Evolutionary conservation across 139 green algal species (phyloP), one percentile per base, ranked within the genome.

Genomic region (Pycnococcus provasolii): DNA sequence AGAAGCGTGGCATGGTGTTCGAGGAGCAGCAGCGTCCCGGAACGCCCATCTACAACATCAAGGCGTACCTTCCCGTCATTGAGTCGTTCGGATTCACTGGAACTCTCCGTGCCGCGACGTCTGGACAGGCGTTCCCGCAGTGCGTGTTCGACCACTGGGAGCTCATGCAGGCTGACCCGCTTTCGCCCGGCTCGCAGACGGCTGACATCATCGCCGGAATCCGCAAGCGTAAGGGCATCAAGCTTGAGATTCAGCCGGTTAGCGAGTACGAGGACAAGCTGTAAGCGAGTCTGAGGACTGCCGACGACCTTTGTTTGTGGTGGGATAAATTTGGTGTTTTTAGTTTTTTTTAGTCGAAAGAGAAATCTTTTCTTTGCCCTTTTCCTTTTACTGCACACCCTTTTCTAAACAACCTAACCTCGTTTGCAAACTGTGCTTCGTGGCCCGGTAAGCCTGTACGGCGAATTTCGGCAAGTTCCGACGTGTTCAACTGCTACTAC

Each of bases 11-110:
- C 43, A 87, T 91, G 73, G 93, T 99, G 65, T 94, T 99, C 67
- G 93, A 99, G 89, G 92, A 97, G 85, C 78, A 88, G 75, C 93
- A 98, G 89, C 82, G 93, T 60, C 88, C 90, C 37, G 80, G 93
- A 52, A 99, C 93, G 1, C 93, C 93, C 69, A 95, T 99, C 76
- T 98, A 97, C 89, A 98, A 96, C 83, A 89, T 98, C 77, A 98
- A 98, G 92, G 81, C 79, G 4, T 90, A 96, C 81, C 85, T 99
- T 77, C 93, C 93, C 53, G 93, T 99, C 73, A 88, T 95, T 46
- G 93, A 99, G 85, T 96, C 91, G 2, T 99, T 99, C 66, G 93
- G 93, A 44, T 98, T 99, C 86, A 96, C 92, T 54, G 80, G 79
- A 61, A 84, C 79, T n/a, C 81, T 99, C 57, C 85, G 93, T 58